Conservation (phyloP, 2,329 filamentous ascomycete genomes). For the Colletotrichum acutatum region DNA sequence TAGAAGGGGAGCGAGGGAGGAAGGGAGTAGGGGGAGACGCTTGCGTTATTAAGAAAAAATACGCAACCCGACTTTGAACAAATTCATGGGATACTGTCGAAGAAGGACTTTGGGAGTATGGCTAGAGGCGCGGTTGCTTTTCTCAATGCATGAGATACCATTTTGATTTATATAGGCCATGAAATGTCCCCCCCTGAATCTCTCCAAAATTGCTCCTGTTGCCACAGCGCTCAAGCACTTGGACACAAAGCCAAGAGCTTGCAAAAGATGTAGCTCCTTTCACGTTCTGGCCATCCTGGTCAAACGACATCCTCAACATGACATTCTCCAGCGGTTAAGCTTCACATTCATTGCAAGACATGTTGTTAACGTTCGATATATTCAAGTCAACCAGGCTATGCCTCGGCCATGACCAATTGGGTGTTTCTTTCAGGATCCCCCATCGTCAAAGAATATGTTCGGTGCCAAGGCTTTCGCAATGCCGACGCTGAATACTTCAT, state of each 20-base stretch:
- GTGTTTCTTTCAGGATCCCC: neutral
- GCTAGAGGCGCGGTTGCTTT: neutral
- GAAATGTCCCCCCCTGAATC: too few species aligned
- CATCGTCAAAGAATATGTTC: neutral
- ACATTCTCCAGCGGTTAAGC: neutral
- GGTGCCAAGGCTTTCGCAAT: conserved; percentile 8
- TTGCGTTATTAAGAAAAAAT: too few species aligned
- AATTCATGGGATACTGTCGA: neutral
- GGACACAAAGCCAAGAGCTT: neutral
- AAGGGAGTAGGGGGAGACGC: too few species aligned
- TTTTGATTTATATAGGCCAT: neutral
- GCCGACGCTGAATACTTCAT: conserved; percentile 7
- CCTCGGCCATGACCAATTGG: neutral
- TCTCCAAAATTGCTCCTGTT: too few species aligned
- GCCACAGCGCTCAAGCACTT: too few species aligned
- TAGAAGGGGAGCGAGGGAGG: neutral
- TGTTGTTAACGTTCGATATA: neutral
- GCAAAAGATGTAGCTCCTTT: neutral
- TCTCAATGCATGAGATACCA: neutral
- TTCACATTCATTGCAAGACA: neutral
- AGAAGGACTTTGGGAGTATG: neutral
- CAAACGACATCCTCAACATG: neutral
- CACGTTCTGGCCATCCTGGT: neutral
- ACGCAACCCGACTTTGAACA: too few species aligned
- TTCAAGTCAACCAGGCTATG: neutral